Percentiles rank a stretch among this genome's conserved stretches.
Conservation (phyloP, 2,329 filamentous ascomycete genomes). For the Xylaria sp. region DNA sequence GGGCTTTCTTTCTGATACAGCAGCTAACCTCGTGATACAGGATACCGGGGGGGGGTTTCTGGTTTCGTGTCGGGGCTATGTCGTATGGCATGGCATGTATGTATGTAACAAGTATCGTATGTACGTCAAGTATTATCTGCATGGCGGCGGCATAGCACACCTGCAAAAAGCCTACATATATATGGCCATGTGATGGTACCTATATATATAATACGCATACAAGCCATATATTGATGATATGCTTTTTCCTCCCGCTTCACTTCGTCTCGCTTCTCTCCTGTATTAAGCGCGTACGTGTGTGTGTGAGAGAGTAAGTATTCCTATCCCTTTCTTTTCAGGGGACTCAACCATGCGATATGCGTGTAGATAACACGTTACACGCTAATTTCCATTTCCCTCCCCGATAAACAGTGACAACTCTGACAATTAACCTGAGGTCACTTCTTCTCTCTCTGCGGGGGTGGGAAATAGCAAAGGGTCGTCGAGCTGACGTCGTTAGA, state of each 20-base stretch:
- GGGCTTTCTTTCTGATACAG: background rate
- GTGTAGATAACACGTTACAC: conserved; percentile 1
- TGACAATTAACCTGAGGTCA: too few relatives aligned
- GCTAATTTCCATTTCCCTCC: background rate
- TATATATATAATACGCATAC: background rate
- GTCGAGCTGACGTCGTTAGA: conserved; percentile 6
- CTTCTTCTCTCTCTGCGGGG: too few relatives aligned
- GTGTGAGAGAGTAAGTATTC: too few relatives aligned
- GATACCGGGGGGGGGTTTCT: background rate
- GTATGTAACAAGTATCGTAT: background rate
- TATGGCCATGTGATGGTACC: background rate
- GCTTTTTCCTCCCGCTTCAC: background rate
- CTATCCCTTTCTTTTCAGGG: background rate
- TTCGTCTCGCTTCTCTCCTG: conserved; percentile 7
- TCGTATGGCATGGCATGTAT: background rate
- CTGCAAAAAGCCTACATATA: conserved; percentile 3
- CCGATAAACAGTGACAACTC: background rate
- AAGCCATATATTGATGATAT: background rate
- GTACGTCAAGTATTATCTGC: conserved; percentile 2
- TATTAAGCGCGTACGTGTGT: background rate
- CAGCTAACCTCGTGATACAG: conserved; percentile 2
- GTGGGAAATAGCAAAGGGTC: background rate
- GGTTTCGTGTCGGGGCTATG: background rate
- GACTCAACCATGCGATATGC: background rate
- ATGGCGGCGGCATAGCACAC: conserved; percentile 7